Evolutionary conservation across 2,329 filamentous ascomycete species (phyloP), one percentile per base, ranked within the genome.

Genomic region (Aspergillus carbonarius): DNA sequence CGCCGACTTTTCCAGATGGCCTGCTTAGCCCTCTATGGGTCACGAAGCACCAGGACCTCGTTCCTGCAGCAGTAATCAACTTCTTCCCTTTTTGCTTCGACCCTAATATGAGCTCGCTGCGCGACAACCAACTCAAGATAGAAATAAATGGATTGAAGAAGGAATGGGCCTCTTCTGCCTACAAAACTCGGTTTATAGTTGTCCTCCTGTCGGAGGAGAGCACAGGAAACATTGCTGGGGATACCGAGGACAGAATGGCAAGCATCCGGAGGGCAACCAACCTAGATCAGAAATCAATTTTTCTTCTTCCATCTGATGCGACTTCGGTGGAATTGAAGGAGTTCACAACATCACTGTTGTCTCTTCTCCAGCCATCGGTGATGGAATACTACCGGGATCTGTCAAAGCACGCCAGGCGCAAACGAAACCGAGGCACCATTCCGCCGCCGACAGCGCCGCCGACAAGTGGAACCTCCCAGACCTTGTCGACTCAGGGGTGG

Each of bases 311-410:
- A 1, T 86, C 90, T 0, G 86, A 88, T 66, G 86, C 88, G 7
- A 89, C 91, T 4, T 78, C 83, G 2, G 82, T 85, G 1, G 92
- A 96, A 69, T 77, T 96, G 20, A 83, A 86, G 60, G 85, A 87
- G 7, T 92, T 93, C 63, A 86, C 89, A 0, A 86, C 88, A 55
- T 89, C 85, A 53, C 84, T 96, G 40, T 80, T 97, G 48, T 80
- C 85, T 1, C 84, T 88, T 1, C 74, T 97, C 46, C 92, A 93
- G 60, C 85, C 88, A 1, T 81, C 87, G 18, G 87, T 91, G 18
- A 79, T 93, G 47, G 95, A 99, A 68, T 96, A 97, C 75, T 98
- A 98, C 73, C 84, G 93, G 47, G 93, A 99, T 67, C 82, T 98
- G 12, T 92, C 92, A n/a, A 93, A 96, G 60, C 93, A 96, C 79